These are phyloP conservation scores for Sarocladium strictum DNA, from an alignment of 2,329 filamentous ascomycete species.

Conservation along the genomic window DNA sequence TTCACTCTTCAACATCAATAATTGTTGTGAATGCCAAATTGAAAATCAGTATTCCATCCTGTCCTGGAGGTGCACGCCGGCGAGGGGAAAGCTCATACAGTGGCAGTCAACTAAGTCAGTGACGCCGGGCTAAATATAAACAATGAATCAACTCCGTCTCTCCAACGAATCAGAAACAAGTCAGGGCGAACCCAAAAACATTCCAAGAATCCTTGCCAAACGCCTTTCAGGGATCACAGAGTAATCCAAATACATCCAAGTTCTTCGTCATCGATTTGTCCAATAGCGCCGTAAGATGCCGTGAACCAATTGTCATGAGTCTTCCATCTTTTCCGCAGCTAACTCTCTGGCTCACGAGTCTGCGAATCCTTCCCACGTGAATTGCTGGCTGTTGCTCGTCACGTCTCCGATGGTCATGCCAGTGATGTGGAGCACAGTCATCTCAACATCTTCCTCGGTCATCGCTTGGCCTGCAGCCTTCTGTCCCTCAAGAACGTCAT, in stretches of 20 bases:
- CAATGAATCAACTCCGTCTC: constrained; percentile 1
- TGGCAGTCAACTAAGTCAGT: background rate
- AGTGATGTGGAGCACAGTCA: constrained; percentile 54
- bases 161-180: background rate
- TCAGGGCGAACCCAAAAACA: background rate
- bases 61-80: background rate
- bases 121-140: background rate
- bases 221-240: background rate
- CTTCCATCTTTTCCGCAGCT: background rate
- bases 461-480: constrained; percentile 59
- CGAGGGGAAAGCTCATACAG: background rate
- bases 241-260: background rate
- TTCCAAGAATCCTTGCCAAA: background rate
- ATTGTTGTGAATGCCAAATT: constrained; percentile 1
- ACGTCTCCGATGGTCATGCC: constrained; percentile 38
- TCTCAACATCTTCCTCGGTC: constrained; percentile 56
- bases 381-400: constrained; percentile 29
- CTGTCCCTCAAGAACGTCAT: constrained; percentile 79
- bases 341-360: constrained; percentile 13
- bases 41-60: constrained; percentile 1
- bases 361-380: constrained; percentile 36
- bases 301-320: background rate
- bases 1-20: background rate
- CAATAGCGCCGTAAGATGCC: constrained; percentile 7
- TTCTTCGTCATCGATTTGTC: background rate